Percentiles rank a stretch among this genome's conserved stretches.
Conservation (phyloP, 2,329 filamentous ascomycete genomes). For the Bipolaris bicolor region DNA sequence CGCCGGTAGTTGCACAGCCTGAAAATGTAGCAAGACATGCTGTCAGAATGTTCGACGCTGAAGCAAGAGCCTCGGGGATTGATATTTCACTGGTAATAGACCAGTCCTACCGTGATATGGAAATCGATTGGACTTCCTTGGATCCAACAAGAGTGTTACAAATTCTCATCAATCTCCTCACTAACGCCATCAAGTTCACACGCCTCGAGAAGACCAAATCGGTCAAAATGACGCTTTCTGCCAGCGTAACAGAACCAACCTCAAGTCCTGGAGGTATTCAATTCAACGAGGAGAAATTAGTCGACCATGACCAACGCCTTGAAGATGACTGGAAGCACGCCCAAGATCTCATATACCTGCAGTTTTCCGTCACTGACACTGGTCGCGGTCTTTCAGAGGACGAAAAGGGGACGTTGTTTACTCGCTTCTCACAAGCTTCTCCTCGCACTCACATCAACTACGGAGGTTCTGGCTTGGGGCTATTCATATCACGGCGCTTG, state of each 20-base stretch:
- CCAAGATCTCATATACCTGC: conserved; percentile 38
- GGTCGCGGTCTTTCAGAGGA: conserved; percentile 49
- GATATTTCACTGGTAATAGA: conserved; percentile 40
- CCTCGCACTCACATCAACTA: conserved; percentile 47
- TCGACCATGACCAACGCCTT: conserved; percentile 27
- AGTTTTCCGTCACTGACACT: conserved; percentile 48
- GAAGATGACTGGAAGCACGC: conserved; percentile 44
- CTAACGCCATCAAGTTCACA: conserved; percentile 55
- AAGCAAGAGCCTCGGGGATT: conserved; percentile 41
- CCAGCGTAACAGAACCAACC: conserved; percentile 36
- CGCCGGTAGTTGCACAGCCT: conserved; percentile 48
- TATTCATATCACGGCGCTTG: conserved; percentile 42
- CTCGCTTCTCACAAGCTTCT: conserved; percentile 41
- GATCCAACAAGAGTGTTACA: conserved; percentile 52
- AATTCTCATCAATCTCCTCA: conserved; percentile 49
- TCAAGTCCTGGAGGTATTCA: conserved; percentile 39
- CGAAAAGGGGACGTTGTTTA: conserved; percentile 43
- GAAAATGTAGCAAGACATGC: conserved; percentile 42
- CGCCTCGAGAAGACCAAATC: conserved; percentile 35
- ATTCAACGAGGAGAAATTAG: conserved; percentile 34
- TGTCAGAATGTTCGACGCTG: conserved; percentile 49
- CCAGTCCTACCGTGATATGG: conserved; percentile 46
- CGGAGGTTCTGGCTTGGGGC: conserved; percentile 46
- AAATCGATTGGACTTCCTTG: conserved; percentile 48
- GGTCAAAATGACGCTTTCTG: conserved; percentile 49